Percentiles rank a stretch among this genome's conserved stretches.
Evolutionary conservation across 1,139 yeast genomes (phyloP).

Genomic region (Pneumocystis oryctolagi): DNA sequence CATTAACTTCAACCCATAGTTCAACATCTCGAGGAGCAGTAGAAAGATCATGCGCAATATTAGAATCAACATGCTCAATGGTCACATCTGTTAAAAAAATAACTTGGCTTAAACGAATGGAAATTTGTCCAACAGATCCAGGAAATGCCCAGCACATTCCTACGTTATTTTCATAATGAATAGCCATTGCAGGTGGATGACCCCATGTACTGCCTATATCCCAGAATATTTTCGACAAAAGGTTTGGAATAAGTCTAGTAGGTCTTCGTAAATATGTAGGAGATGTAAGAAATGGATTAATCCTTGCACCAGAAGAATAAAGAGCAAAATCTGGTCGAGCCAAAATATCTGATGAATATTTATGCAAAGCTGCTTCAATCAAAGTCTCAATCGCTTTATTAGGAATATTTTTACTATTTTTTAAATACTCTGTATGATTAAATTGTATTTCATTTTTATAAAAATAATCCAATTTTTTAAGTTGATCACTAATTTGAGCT

Average conservation of each 20-base stretch:
- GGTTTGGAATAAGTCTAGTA: conserved; percentile 11
- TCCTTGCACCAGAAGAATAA: conserved; percentile 21
- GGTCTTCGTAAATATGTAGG: conserved; percentile 19
- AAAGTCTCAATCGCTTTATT: conserved; percentile 13
- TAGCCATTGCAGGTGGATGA: conserved; percentile 20
- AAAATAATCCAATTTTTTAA: not conserved
- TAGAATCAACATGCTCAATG: conserved; percentile 21
- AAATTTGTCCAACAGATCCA: conserved; percentile 23
- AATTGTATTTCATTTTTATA: not conserved
- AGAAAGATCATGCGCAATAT: conserved; percentile 19
- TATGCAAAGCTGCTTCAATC: conserved; percentile 12
- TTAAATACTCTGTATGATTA: not conserved
- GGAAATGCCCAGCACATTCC: conserved; percentile 28
- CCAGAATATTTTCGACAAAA: conserved; percentile 8
- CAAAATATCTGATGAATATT: conserved; percentile 13
- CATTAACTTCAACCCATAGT: conserved; percentile 22
- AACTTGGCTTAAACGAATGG: conserved; percentile 19
- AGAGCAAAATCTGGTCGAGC: conserved; percentile 23
- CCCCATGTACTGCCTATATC: conserved; percentile 19
- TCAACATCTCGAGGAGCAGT: conserved; percentile 23
- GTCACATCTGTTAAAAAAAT: conserved; percentile 21
- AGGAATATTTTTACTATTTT: conserved; percentile 3
- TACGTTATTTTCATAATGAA: conserved; percentile 18
- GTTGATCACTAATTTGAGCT: not conserved
- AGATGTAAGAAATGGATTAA: conserved; percentile 21